Evolutionary conservation across 1,139 yeast genomes (phyloP).

Genomic region (Entelexis sorbosivorans): DNA sequence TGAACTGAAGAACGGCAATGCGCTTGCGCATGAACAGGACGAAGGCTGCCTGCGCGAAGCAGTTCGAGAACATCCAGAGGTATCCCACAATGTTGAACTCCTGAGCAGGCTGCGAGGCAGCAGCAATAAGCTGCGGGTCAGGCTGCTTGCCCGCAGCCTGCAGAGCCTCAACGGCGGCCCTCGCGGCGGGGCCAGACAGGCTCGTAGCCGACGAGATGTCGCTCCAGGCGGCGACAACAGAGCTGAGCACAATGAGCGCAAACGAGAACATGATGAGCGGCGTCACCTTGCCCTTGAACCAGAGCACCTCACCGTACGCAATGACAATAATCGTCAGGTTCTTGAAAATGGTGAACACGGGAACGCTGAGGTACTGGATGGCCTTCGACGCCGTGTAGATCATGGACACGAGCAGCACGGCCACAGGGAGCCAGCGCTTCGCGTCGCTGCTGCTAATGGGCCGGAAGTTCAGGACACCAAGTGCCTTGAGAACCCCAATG

Average conservation of each 20-base stretch:
- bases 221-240: slow-evolving; percentile 89
- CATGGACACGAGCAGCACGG: slow-evolving; percentile 79
- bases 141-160: slow-evolving; percentile 1
- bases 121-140: slow-evolving; percentile 23
- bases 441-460: slow-evolving; percentile 80
- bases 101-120: slow-evolving; percentile 25
- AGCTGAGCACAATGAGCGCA: slow-evolving; percentile 80
- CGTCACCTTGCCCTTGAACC: slow-evolving; percentile 92
- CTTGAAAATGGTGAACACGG: slow-evolving; percentile 95
- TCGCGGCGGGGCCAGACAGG: background rate
- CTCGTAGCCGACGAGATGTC: slow-evolving; percentile 41
- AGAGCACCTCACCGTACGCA: slow-evolving; percentile 94
- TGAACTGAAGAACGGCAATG: slow-evolving; percentile 90
- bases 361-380: slow-evolving; percentile 77
- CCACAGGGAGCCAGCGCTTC: slow-evolving; percentile 85
- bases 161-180: background rate
- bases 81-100: slow-evolving; percentile 47
- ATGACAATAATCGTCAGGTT: slow-evolving; percentile 90
- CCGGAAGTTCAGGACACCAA: slow-evolving; percentile 75
- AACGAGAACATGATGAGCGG: slow-evolving; percentile 84
- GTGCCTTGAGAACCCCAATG: slow-evolving; percentile 56
- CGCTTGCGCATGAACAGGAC: slow-evolving; percentile 94
- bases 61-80: slow-evolving; percentile 92
- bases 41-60: slow-evolving; percentile 86
- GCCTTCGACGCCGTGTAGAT: slow-evolving; percentile 96